Evolutionary conservation across 441 rosid species (phyloP).

Genomic region (Macaranga tanarius): DNA sequence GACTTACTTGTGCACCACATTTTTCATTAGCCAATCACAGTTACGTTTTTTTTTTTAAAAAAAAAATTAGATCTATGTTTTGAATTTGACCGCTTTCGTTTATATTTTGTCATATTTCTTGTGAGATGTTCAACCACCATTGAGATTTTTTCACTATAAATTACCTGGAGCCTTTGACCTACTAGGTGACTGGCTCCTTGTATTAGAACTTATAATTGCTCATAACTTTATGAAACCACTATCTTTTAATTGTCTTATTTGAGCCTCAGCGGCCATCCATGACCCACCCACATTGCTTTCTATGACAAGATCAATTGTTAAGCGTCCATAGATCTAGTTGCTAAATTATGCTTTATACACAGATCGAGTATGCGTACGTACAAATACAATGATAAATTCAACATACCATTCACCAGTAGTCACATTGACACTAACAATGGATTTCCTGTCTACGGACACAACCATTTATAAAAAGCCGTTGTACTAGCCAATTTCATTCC

Average conservation of each 20-base stretch:
- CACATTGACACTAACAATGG: background rate
- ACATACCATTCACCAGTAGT: background rate
- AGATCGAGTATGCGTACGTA: background rate
- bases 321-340: background rate
- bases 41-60: background rate
- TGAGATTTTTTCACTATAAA: background rate
- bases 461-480: too few relatives aligned
- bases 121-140: slow-evolving; percentile 6
- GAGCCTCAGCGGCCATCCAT: background rate
- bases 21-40: slow-evolving; percentile 4
- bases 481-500: background rate
- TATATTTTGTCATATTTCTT: background rate
- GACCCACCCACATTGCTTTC: background rate
- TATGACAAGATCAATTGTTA: background rate
- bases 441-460: background rate
- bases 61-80: background rate
- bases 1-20: slow-evolving; percentile 14
- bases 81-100: slow-evolving; percentile 4
- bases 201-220: background rate
- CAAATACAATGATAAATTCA: background rate
- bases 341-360: background rate
- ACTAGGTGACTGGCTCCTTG: background rate
- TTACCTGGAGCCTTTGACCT: background rate
- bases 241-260: background rate
- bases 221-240: background rate